Conservation (phyloP, 2,329 filamentous ascomycete species). For the Colletotrichum sidae region DNA sequence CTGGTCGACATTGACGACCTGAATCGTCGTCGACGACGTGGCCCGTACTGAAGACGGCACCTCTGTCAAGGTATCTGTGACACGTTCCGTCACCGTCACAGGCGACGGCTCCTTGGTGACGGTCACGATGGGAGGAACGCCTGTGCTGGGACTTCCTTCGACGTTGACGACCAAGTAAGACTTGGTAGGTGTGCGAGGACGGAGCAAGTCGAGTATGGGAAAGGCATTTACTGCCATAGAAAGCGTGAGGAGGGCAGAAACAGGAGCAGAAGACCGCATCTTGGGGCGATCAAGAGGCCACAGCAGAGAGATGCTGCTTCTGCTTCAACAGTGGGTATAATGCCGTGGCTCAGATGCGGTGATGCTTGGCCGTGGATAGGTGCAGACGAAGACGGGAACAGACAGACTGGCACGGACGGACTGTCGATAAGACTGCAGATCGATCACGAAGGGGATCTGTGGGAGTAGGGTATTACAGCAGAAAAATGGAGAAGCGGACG, state of each 20-base stretch:
- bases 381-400: constrained; percentile 16
- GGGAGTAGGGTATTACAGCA: constrained; percentile 4
- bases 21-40: constrained; percentile 44
- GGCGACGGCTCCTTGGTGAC: constrained; percentile 44
- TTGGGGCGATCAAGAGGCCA: constrained; percentile 34
- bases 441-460: constrained; percentile 16
- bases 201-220: constrained; percentile 42
- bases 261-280: constrained; percentile 45
- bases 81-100: constrained; percentile 43
- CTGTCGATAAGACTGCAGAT: constrained; percentile 18
- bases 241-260: constrained; percentile 42
- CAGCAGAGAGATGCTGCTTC: constrained; percentile 6
- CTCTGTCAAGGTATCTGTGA: constrained; percentile 43
- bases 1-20: constrained; percentile 44
- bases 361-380: constrained; percentile 5
- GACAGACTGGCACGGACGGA: constrained; percentile 11
- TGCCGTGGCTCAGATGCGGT: neutral
- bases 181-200: constrained; percentile 25
- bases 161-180: constrained; percentile 51
- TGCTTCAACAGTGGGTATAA: neutral
- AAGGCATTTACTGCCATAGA: constrained; percentile 42
- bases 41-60: constrained; percentile 39
- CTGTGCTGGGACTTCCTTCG: constrained; percentile 40
- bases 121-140: constrained; percentile 40
- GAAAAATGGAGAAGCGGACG: constrained; percentile 31